Percentiles rank a stretch among this genome's conserved stretches.
Evolutionary conservation across 345 rosid genomes (phyloP).

Genomic region (Turritis glabra): DNA sequence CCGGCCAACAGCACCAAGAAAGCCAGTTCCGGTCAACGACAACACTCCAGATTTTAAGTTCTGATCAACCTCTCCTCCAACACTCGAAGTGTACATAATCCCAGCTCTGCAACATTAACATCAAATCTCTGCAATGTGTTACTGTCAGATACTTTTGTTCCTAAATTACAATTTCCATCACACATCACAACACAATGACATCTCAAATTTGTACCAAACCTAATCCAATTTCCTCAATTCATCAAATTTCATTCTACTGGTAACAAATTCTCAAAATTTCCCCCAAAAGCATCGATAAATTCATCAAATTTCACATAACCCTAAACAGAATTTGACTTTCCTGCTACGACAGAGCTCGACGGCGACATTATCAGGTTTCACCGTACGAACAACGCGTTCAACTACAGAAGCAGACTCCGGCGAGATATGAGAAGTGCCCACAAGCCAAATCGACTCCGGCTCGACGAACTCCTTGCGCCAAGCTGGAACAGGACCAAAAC

Average conservation of each 20-base stretch:
- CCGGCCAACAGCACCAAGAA: constrained; percentile 81
- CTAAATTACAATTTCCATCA: neutral
- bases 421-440: constrained; percentile 75
- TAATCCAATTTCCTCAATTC: neutral
- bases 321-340: constrained; percentile 44
- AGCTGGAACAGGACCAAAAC: constrained; percentile 69
- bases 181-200: neutral
- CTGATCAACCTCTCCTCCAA: constrained; percentile 49
- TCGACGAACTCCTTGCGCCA: constrained; percentile 83
- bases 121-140: constrained; percentile 52
- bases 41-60: constrained; percentile 56
- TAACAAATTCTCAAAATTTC: neutral
- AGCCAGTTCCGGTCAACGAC: constrained; percentile 78
- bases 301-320: neutral
- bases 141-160: constrained; percentile 40
- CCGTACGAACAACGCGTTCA: constrained; percentile 64
- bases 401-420: constrained; percentile 59
- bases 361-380: constrained; percentile 79
- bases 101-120: constrained; percentile 77
- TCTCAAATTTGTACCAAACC: neutral
- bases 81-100: constrained; percentile 71
- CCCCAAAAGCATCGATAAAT: neutral
- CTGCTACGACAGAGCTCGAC: constrained; percentile 97
- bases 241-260: neutral
- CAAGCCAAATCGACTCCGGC: constrained; percentile 76